Base-by-base conservation (phyloP, 139 green algal species). In the Haematococcus lacustris region DNA sequence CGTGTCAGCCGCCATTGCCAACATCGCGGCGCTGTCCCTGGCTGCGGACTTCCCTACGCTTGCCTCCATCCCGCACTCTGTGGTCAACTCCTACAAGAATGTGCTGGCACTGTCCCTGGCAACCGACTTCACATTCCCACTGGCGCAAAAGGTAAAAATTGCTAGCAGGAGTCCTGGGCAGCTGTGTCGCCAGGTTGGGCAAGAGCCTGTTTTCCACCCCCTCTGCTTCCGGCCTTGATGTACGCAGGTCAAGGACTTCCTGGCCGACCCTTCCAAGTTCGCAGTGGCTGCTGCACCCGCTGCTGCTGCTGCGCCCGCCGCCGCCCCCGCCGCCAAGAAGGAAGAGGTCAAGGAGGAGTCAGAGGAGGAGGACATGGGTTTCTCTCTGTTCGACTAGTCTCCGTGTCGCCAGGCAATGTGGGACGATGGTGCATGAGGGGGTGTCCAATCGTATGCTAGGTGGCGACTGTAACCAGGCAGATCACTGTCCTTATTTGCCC, bases 11-110 rank as follows among this genome's bases (percentile, higher is more conserved):
- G 93, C 81, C 47, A 78, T 99, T 68, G 75, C 76, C 79, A 93
- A 94, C 71, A 76, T 98, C 50, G 91, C 95, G 5, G 90, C 95
- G 2, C 62, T 97, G 68, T 97, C 84, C 38, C 81, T 98, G 70
- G 89, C 83, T 33, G 74, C 89, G 32, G 73, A 86, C 79, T 97
- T 95, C 84, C 94, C 95, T 75, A 97, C 92, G 35, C 71, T 97
- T 35, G 88, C 90, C 67, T 90, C 92, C 63, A 83, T 96, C 57
- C 94, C 95, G 38, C 95, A 99, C 88, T 80, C 80, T 61, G 80
- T 99, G 71, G 85, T 98, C 88, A 96, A 99, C 79, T 88, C 81
- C 72, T 99, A 97, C 95, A 99, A 98, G 92, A 98, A 98, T 82
- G 90, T 97, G 76, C 86, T 99, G 71, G 89, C 94, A 51, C 82